Percentiles rank a stretch among this genome's conserved stretches.
Evolutionary conservation across 768 basidiomycete genomes (phyloP).

Genomic region (Lentinula aciculospora): DNA sequence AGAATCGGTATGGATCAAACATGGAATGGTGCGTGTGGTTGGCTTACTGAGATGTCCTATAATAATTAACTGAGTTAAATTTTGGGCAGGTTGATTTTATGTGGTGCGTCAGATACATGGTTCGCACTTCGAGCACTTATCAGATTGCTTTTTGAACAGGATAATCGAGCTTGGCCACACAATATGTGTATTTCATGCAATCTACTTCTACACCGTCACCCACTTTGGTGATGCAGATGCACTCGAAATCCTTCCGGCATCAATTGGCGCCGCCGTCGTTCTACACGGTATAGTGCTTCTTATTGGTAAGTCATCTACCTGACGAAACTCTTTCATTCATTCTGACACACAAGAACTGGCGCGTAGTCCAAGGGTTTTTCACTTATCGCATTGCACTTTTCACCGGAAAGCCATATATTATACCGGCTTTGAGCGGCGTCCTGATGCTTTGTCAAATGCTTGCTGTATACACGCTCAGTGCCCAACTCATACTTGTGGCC

Average conservation of each 20-base stretch:
- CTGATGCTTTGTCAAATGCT: background rate
- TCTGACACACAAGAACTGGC: background rate
- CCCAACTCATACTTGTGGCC: background rate
- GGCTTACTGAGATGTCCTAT: background rate
- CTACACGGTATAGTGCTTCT: background rate
- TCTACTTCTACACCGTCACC: constrained; percentile 1
- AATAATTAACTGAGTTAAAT: background rate
- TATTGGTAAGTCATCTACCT: background rate
- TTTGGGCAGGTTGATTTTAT: background rate
- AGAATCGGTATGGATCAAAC: background rate
- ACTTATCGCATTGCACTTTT: background rate
- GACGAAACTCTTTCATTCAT: background rate
- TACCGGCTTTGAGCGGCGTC: background rate
- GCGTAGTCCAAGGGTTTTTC: background rate
- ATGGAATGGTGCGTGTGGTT: background rate
- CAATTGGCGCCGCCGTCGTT: background rate
- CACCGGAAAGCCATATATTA: background rate
- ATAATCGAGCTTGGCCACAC: background rate
- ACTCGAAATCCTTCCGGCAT: background rate
- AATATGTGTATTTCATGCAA: background rate
- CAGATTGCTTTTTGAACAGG: background rate
- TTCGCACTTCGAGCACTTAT: no score
- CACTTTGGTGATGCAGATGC: background rate
- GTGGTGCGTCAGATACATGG: background rate
- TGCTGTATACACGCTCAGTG: background rate